Conservation (phyloP, 1,284 basidiomycete genomes). For the Malassezia sympodialis region DNA sequence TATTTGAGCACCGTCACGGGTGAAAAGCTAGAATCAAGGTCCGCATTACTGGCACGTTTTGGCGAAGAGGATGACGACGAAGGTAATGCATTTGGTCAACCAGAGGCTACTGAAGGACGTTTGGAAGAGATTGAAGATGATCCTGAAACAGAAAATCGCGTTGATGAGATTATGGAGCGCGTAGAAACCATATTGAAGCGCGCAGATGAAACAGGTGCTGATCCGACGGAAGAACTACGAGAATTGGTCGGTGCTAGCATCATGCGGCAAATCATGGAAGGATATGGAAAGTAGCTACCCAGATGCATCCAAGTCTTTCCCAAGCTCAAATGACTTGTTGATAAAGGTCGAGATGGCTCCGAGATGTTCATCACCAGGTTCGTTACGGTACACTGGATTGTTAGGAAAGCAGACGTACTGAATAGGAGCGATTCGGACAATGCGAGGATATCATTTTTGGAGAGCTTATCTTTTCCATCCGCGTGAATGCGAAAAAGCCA, state of each 20-base stretch:
- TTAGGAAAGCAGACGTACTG: slow-evolving; percentile 55
- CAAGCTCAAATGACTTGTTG: slow-evolving; percentile 31
- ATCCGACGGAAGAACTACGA: slow-evolving; percentile 28
- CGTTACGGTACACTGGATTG: slow-evolving; percentile 84
- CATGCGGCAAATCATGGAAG: slow-evolving; percentile 31
- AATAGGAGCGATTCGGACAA: slow-evolving; percentile 78
- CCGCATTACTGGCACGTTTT: slow-evolving; percentile 6
- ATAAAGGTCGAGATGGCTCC: slow-evolving; percentile 50
- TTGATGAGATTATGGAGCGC: slow-evolving; percentile 27
- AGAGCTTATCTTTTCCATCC: slow-evolving; percentile 83
- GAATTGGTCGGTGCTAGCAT: slow-evolving; percentile 32
- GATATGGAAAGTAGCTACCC: slow-evolving; percentile 4
- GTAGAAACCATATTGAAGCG: slow-evolving; percentile 31
- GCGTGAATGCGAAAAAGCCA: slow-evolving; percentile 91
- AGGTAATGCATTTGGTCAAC: background rate
- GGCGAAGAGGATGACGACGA: slow-evolving; percentile 17
- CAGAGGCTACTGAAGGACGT: slow-evolving; percentile 13
- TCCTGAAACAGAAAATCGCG: slow-evolving; percentile 18
- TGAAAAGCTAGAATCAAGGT: slow-evolving; percentile 17
- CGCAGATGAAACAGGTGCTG: slow-evolving; percentile 24
- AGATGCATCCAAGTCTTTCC: background rate
- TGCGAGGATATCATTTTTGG: slow-evolving; percentile 84
- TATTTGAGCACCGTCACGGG: slow-evolving; percentile 33
- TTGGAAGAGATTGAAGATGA: slow-evolving; percentile 15
- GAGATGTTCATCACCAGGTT: slow-evolving; percentile 90